These are phyloP conservation scores for Ogataea dorogensis DNA, from an alignment of 805 yeast species.

Conservation along the genomic window DNA sequence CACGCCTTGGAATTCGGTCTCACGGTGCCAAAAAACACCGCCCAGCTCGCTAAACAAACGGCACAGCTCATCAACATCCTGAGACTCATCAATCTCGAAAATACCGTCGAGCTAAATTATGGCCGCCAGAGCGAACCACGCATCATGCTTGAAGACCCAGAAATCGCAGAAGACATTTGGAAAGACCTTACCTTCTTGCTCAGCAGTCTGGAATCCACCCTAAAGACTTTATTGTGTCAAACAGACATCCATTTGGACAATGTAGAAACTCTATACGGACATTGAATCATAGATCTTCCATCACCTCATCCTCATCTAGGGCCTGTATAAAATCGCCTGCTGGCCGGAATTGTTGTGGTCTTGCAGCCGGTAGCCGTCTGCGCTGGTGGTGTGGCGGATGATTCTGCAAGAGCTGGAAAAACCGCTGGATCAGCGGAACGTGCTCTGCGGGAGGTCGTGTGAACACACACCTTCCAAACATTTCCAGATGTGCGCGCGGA, in stretches of 20 bases:
- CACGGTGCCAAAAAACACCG: constrained; percentile 2
- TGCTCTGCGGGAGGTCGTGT: constrained; percentile 31
- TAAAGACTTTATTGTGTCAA: constrained; percentile 6
- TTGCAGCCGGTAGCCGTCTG: constrained; percentile 11
- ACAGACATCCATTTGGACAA: constrained; percentile 4
- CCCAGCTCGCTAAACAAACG: constrained; percentile 7
- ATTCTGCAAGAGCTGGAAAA: constrained; percentile 29
- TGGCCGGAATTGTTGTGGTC: constrained; percentile 12
- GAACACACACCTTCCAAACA: constrained; percentile 33
- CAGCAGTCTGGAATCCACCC: constrained; percentile 12
- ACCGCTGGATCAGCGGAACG: constrained; percentile 32
- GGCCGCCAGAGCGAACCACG: constrained; percentile 22
- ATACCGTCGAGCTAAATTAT: constrained; percentile 18
- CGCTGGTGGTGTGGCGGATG: constrained; percentile 19
- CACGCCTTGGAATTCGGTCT: constrained; percentile 17
- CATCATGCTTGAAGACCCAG: constrained; percentile 20
- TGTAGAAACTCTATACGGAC: constrained; percentile 11
- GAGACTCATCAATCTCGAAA: constrained; percentile 21
- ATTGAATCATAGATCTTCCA: constrained; percentile 32
- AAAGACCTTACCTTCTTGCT: constrained; percentile 13
- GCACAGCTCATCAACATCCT: constrained; percentile 18
- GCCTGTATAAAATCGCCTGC: constrained; percentile 32
- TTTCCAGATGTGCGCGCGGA: constrained; percentile 27
- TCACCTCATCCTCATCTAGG: constrained; percentile 45
- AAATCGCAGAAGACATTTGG: constrained; percentile 15